Evolutionary conservation across 2,329 filamentous ascomycete species (phyloP).

Genomic region (Ceratocystis destructans): DNA sequence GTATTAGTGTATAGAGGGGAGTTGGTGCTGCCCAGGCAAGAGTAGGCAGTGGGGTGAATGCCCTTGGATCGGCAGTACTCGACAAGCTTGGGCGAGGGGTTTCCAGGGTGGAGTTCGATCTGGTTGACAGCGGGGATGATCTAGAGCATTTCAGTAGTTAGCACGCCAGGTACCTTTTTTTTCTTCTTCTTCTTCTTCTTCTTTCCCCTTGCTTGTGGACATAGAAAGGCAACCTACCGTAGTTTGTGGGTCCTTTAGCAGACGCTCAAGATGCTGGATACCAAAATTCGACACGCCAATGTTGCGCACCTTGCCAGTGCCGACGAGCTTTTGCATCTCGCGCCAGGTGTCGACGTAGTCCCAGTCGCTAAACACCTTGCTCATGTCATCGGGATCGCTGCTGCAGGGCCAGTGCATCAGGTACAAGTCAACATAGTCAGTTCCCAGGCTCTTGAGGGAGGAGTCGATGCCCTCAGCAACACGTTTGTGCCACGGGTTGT

Average conservation of each 20-base stretch:
- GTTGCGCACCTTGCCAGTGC: constrained; percentile 58
- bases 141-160: constrained; percentile 30
- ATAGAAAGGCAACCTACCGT: constrained; percentile 23
- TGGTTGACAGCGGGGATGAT: constrained; percentile 60
- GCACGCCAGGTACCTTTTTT: constrained; percentile 24
- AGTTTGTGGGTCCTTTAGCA: constrained; percentile 51
- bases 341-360: constrained; percentile 68
- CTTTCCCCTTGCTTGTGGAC: neutral
- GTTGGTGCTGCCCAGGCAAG: constrained; percentile 56
- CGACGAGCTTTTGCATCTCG: constrained; percentile 56
- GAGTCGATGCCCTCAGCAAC: constrained; percentile 47
- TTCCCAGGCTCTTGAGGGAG: constrained; percentile 46
- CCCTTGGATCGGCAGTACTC: constrained; percentile 58
- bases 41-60: constrained; percentile 64
- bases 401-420: constrained; percentile 61
- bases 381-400: constrained; percentile 45
- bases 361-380: constrained; percentile 63
- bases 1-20: constrained; percentile 56
- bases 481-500: constrained; percentile 65
- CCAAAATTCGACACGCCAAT: constrained; percentile 81
- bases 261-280: constrained; percentile 64
- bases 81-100: constrained; percentile 67
- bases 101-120: constrained; percentile 67
- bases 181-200: neutral
- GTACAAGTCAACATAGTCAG: constrained; percentile 56